Conservation (phyloP, 2,329 filamentous ascomycete species). For the Aureobasidium sp. region DNA sequence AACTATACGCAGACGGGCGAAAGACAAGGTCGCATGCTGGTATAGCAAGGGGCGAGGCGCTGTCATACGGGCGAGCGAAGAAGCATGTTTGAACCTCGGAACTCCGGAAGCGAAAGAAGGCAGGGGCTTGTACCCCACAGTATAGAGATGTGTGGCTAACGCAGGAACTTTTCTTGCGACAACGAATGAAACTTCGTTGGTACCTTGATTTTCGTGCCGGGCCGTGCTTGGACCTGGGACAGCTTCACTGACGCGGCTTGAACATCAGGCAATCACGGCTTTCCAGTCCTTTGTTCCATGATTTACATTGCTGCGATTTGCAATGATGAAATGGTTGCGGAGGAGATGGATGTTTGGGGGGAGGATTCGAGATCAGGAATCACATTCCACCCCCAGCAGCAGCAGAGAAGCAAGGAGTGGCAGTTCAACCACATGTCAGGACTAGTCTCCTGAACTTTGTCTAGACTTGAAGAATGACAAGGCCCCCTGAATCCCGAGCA, state of each 20-base stretch:
- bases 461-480: constrained; percentile 5
- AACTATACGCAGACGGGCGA: neutral
- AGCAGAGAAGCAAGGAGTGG: constrained; percentile 1
- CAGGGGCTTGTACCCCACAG: constrained; percentile 10
- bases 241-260: neutral
- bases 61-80: constrained; percentile 1
- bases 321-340: constrained; percentile 1
- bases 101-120: constrained; percentile 1
- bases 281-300: constrained; percentile 6
- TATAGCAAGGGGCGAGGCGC: neutral
- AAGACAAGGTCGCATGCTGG: neutral
- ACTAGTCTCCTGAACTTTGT: constrained; percentile 6
- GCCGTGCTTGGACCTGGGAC: constrained; percentile 1
- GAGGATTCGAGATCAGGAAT: neutral
- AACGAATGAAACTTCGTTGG: constrained; percentile 8
- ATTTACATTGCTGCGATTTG: constrained; percentile 6
- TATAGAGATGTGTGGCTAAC: constrained; percentile 2
- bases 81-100: constrained; percentile 6
- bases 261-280: constrained; percentile 3
- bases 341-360: neutral
- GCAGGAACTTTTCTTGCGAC: constrained; percentile 11
- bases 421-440: constrained; percentile 3
- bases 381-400: neutral
- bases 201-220: constrained; percentile 12
- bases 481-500: neutral